Conservation (phyloP, 2,329 filamentous ascomycete genomes). For the Periglandula ipomoeae region DNA sequence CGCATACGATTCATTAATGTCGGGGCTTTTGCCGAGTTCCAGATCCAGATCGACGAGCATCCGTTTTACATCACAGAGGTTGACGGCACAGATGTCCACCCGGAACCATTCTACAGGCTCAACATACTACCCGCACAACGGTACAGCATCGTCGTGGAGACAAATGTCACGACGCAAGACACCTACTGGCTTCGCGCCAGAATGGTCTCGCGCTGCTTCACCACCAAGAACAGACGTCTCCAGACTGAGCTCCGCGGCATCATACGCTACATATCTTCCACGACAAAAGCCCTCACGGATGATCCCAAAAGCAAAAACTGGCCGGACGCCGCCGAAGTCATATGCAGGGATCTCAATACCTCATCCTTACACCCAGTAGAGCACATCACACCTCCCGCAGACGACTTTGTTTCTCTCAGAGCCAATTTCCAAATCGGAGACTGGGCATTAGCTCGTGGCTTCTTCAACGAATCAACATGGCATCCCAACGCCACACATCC, state of each 20-base stretch:
- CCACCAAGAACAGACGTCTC: conserved; percentile 20
- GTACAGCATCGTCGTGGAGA: conserved; percentile 56
- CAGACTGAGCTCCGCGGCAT: conserved; percentile 22
- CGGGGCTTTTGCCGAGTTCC: conserved; percentile 62
- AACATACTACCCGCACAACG: conserved; percentile 63
- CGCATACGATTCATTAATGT: conserved; percentile 61
- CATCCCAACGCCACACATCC: conserved; percentile 27
- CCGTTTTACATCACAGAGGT: conserved; percentile 57
- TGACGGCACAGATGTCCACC: conserved; percentile 58
- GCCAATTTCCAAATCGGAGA: conserved; percentile 47
- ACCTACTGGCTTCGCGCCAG: conserved; percentile 56
- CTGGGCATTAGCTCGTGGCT: conserved; percentile 43
- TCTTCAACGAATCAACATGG: conserved; percentile 45
- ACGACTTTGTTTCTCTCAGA: conserved; percentile 35
- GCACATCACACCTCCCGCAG: conserved; percentile 26
- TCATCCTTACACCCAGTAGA: conserved; percentile 32
- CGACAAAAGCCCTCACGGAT: neutral
- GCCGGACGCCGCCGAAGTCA: conserved; percentile 35
- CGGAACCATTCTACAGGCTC: conserved; percentile 47
- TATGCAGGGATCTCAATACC: conserved; percentile 45
- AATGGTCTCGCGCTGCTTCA: conserved; percentile 32
- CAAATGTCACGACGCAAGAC: conserved; percentile 42
- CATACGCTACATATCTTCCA: conserved; percentile 18
- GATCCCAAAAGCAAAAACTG: conserved; percentile 36
- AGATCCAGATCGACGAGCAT: conserved; percentile 62